phyloP scores from a whole-genome alignment of 2,329 filamentous ascomycete genomes.

The Colletotrichum higginsianum region DNA sequence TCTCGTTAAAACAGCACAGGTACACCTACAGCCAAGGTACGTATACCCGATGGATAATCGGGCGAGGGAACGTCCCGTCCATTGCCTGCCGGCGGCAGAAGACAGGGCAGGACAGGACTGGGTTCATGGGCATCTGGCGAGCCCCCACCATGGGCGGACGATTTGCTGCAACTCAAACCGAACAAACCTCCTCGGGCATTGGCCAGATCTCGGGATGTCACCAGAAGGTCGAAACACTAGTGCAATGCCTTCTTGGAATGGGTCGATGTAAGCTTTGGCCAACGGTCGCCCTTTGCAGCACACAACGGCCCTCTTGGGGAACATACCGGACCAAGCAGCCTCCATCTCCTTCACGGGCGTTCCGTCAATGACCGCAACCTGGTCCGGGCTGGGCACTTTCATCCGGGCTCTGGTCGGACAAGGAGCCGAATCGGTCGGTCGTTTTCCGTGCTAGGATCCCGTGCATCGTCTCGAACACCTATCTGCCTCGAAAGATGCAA shows the following conservation, averaged over 20 bases:
- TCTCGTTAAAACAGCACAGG: constrained; percentile 10
- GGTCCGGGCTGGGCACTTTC: constrained; percentile 24
- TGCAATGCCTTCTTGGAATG: constrained; percentile 30
- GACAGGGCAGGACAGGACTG: constrained; percentile 17
- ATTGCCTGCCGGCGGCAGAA: constrained; percentile 36
- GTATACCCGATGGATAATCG: constrained; percentile 16
- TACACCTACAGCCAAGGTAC: constrained; percentile 25
- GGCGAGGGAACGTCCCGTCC: constrained; percentile 24
- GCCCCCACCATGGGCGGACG: constrained; percentile 18
- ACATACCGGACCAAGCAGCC: constrained; percentile 29
- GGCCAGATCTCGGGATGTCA: constrained; percentile 40
- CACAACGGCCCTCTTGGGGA: constrained; percentile 24
- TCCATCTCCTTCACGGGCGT: constrained; percentile 25
- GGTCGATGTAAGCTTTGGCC: constrained; percentile 41
- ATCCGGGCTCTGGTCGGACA: constrained; percentile 18
- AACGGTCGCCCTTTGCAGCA: constrained; percentile 27
- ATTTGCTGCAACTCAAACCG: constrained; percentile 41
- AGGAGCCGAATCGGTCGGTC: constrained; percentile 18
- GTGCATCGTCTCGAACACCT: constrained; percentile 30
- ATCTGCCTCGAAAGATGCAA: constrained; percentile 24
- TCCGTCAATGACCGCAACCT: constrained; percentile 23
- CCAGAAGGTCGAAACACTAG: constrained; percentile 40
- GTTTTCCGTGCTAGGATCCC: constrained; percentile 32
- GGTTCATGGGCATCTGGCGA: constrained; percentile 32
- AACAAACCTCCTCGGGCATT: constrained; percentile 26